These are phyloP conservation scores for Porodaedalea pini DNA, from an alignment of 1,284 basidiomycete species.

Conservation along the genomic window DNA sequence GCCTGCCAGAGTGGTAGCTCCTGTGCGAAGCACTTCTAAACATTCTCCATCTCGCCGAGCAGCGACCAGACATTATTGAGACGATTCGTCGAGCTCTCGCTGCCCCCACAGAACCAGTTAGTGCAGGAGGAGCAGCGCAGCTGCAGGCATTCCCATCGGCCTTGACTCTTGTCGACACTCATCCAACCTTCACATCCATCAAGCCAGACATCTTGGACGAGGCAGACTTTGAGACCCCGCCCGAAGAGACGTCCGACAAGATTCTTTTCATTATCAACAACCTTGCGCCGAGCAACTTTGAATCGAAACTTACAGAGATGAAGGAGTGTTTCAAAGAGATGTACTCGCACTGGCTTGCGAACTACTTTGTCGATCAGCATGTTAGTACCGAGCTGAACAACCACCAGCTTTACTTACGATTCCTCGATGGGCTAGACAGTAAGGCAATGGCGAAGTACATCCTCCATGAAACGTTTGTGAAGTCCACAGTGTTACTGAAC, in stretches of 20 bases:
- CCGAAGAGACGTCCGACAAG: conserved; percentile 88
- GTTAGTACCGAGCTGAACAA: conserved; percentile 98
- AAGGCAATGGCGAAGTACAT: conserved; percentile 70
- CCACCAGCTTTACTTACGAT: conserved; percentile 90
- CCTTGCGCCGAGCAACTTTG: conserved; percentile 91
- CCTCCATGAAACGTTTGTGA: conserved; percentile 90
- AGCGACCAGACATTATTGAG: conserved; percentile 81
- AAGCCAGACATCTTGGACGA: conserved; percentile 61
- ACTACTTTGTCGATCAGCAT: conserved; percentile 95
- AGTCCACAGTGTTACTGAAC: conserved; percentile 84
- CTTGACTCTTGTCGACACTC: conserved; percentile 37
- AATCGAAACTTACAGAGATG: conserved; percentile 83
- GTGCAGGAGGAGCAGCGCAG: conserved; percentile 36
- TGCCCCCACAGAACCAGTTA: conserved; percentile 41
- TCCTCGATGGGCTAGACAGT: conserved; percentile 80
- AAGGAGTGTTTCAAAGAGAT: conserved; percentile 74
- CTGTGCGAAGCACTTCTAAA: conserved; percentile 87
- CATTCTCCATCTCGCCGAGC: conserved; percentile 85
- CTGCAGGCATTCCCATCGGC: conserved; percentile 35
- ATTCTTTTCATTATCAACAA: conserved; percentile 99
- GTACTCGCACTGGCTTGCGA: conserved; percentile 93
- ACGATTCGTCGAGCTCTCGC: conserved; percentile 72
- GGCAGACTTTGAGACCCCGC: conserved; percentile 62
- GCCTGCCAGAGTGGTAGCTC: conserved; percentile 91
- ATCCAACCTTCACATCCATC: conserved; percentile 69